Base-by-base conservation (phyloP, 2,329 filamentous ascomycete species). In the Elsinoe perseae region DNA sequence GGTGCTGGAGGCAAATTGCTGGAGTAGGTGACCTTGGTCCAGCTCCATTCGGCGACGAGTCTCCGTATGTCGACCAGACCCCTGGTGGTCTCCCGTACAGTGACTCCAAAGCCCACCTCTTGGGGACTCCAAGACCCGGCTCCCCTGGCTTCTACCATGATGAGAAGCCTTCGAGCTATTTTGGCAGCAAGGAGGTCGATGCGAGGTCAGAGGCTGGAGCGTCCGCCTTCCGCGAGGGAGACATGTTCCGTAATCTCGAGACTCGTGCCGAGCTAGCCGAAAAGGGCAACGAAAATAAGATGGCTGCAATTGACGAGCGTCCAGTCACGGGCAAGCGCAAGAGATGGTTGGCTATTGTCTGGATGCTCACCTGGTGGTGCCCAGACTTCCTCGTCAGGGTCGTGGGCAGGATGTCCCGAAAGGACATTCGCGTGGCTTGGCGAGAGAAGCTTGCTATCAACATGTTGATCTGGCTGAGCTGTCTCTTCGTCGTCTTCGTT, bases 361-460 rank as follows among this genome's bases (percentile, higher is more conserved):
- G 85, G 67, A 60, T 86, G 28, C 74, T 98, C 59, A 98, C 93
- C 2, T 98, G 84, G 77, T 89, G 84, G 63, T 75, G 95, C 44
- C 93, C 93, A 4, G 91, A 96, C 68, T 87, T 95, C 64, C 65
- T 85, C 42, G 87, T 97, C 68, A 81, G 83, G 55, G 77, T 78
- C 64, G 59, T 95, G 38, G 92, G 92, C 20, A 80, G 87, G 53
- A 96, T 96, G 86, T 81, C 86, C 58, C 87, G 93, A 59, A 95
- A 95, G 68, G 93, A 98, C 69, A 83, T 98, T 7, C 87, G 91
- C 21, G 79, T 87, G 69, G 93, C 93, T 0, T 98, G 93, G 93
- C 81, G 93, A 67, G 93, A 98, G 71, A 98, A 98, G 77, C 70
- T 98, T 58, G 92, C 93, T 55, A 98, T 98, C 79, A 98, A 98